Conservation (phyloP, 257 asterid genomes). For the Solanum pinnatisectum region DNA sequence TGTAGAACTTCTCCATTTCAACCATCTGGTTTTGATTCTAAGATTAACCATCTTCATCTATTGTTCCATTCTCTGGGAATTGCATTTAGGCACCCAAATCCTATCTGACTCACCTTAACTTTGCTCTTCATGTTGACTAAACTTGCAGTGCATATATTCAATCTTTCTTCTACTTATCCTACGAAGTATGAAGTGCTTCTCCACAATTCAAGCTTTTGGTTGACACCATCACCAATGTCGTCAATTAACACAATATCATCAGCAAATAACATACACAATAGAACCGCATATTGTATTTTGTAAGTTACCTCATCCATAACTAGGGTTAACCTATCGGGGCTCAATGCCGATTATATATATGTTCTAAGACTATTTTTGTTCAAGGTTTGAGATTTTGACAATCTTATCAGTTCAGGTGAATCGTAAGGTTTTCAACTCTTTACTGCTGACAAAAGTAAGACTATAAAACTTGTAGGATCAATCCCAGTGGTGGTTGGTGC, state of each 20-base stretch:
- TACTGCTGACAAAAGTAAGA: background rate
- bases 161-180: background rate
- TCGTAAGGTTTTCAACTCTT: background rate
- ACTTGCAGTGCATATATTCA: background rate
- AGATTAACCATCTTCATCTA: background rate
- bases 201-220: background rate
- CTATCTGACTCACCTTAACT: background rate
- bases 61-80: background rate
- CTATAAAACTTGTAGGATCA: conserved; percentile 37
- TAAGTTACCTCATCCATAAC: background rate
- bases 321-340: background rate
- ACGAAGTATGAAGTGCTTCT: background rate
- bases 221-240: background rate
- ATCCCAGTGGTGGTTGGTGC: conserved; percentile 94
- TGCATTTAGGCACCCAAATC: background rate
- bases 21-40: background rate
- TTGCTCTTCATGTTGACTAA: background rate
- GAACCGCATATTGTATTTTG: background rate
- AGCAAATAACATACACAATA: background rate
- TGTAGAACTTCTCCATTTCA: background rate
- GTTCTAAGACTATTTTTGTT: background rate
- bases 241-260: background rate
- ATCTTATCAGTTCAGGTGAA: background rate
- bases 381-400: background rate
- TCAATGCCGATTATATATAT: background rate